phyloP scores from a whole-genome alignment of 106 monocot species.

The Alisma plantagoaquatica region DNA sequence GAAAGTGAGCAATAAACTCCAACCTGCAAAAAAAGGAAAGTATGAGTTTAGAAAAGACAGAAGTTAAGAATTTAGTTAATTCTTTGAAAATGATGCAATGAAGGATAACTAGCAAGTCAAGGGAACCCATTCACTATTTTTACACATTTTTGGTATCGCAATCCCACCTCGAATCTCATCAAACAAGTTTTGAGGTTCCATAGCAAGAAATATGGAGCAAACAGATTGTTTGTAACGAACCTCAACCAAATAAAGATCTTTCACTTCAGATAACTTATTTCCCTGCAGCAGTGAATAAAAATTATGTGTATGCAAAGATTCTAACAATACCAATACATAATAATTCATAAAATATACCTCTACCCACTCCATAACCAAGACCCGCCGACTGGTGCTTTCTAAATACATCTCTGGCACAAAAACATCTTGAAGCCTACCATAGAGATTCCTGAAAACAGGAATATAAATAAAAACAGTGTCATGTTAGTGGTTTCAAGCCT shows the following conservation, averaged over 20 bases:
- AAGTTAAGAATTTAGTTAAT: not conserved
- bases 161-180: too few relatives aligned
- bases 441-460: conserved; percentile 90
- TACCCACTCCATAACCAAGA: conserved; percentile 96
- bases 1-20: conserved; percentile 98
- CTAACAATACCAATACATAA: too few relatives aligned
- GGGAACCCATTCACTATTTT: too few relatives aligned
- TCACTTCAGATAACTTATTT: conserved; percentile 61
- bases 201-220: too few relatives aligned
- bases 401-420: conserved; percentile 86
- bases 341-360: conserved; percentile 41
- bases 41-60: too few relatives aligned
- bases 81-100: not conserved
- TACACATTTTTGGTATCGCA: too few relatives aligned
- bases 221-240: too few relatives aligned
- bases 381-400: conserved; percentile 57
- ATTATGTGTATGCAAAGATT: too few relatives aligned
- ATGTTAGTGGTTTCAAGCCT: too few relatives aligned
- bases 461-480: too few relatives aligned
- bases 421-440: conserved; percentile 70
- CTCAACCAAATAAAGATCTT: conserved; percentile 96
- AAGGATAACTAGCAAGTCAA: not conserved
- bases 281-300: too few relatives aligned
- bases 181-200: too few relatives aligned
- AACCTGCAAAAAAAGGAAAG: conserved; percentile 69